Evolutionary conservation across 208 protist genomes (phyloP).

Genomic region (Leishmania gerbilli): DNA sequence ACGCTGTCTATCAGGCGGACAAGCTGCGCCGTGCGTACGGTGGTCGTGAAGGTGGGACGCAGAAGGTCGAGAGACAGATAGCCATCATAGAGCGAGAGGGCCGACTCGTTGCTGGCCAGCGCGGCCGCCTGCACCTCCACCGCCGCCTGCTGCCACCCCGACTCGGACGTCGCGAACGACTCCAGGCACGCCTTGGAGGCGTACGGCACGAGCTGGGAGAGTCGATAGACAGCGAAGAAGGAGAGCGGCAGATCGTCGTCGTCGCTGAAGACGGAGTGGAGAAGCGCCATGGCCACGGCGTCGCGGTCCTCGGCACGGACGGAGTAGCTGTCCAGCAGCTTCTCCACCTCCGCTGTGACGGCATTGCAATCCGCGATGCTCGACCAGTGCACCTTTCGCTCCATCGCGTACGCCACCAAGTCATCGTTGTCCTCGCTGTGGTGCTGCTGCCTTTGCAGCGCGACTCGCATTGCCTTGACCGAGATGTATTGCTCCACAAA

Average conservation of each 20-base stretch:
- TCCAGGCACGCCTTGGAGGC: slow-evolving; percentile 51
- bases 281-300: slow-evolving; percentile 30
- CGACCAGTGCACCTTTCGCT: slow-evolving; percentile 60
- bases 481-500: slow-evolving; percentile 79
- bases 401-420: slow-evolving; percentile 45
- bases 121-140: slow-evolving; percentile 20
- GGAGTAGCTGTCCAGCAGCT: slow-evolving; percentile 48
- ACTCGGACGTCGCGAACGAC: slow-evolving; percentile 34
- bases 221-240: slow-evolving; percentile 53
- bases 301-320: slow-evolving; percentile 49
- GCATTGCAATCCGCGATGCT: slow-evolving; percentile 38
- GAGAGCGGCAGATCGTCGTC: slow-evolving; percentile 27
- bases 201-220: slow-evolving; percentile 69
- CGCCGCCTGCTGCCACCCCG: slow-evolving; percentile 49
- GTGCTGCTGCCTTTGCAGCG: slow-evolving; percentile 24
- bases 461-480: slow-evolving; percentile 72
- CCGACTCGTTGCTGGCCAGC: slow-evolving; percentile 17
- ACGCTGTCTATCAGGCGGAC: slow-evolving; percentile 65
- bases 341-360: slow-evolving; percentile 37
- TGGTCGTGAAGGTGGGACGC: slow-evolving; percentile 41
- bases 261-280: slow-evolving; percentile 34
- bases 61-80: slow-evolving; percentile 61
- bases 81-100: slow-evolving; percentile 51
- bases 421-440: slow-evolving; percentile 15
- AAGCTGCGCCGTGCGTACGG: slow-evolving; percentile 79